Evolutionary conservation across 257 asterid species (phyloP).

Genomic region (Plantago major): DNA sequence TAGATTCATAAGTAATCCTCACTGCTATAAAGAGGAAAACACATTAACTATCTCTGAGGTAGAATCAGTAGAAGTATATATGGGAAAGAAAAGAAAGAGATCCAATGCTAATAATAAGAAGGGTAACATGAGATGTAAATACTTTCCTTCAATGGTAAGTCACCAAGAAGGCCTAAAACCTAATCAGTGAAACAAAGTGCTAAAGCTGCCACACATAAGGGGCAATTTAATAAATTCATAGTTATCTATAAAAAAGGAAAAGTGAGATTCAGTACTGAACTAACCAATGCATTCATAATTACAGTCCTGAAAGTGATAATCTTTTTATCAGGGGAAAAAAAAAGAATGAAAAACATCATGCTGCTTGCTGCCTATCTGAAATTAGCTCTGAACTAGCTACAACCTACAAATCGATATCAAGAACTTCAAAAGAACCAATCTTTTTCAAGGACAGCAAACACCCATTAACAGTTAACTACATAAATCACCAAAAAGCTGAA

Average conservation of each 20-base stretch:
- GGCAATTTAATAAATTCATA: neutral
- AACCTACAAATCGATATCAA: neutral
- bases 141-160: conserved; percentile 39
- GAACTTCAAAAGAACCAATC: neutral
- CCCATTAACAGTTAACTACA: conserved; percentile 11
- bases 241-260: too few species aligned
- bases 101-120: conserved; percentile 7
- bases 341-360: too few species aligned
- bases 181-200: neutral
- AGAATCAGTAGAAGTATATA: conserved; percentile 17
- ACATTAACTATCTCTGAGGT: conserved; percentile 12
- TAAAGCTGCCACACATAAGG: neutral
- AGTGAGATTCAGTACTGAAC: too few species aligned
- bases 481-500: neutral
- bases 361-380: too few species aligned
- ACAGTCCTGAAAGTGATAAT: too few species aligned
- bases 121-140: conserved; percentile 18
- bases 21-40: conserved; percentile 21
- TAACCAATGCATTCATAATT: too few species aligned
- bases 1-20: conserved; percentile 44
- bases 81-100: conserved; percentile 17
- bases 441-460: conserved; percentile 4
- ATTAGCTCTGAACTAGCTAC: too few species aligned
- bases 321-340: too few species aligned
- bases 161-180: conserved; percentile 13